Evolutionary conservation across 345 rosid genomes (phyloP), one percentile per base, ranked within the genome.

Genomic region (Pelargonium nanum): DNA sequence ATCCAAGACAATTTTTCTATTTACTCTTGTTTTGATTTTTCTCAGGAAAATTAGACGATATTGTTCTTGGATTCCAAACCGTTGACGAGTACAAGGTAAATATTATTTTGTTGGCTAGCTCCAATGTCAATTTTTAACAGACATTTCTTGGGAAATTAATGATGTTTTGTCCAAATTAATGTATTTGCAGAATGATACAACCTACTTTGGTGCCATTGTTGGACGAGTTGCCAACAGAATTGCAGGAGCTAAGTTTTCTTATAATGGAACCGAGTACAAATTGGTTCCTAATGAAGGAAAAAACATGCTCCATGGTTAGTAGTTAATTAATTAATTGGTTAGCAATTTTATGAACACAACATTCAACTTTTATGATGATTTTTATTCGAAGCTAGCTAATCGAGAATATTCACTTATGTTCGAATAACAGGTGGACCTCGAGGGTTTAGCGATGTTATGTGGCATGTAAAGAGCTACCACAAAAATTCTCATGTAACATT

Each of bases 141-240:
- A 19, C 1, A 26, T n/a, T 1, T 28, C 8, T 57, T n/a, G 34
- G 5, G 16, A 0, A 5, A 50, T 9, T 22, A 12, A 6, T 13
- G 57, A 25, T 6, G 13, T 19, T 25, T 8, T 5, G 0, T 55
- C 16, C 5, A 2, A 55, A 53, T 53, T 53, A 22, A 10, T 24
- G 23, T 55, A 17, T 22, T 24, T 59, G 60, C 74, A 89, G 95
- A 89, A 76, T 50, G 97, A 81, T 64, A 63, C 80, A 24, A 69
- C 86, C n/a, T 78, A 75, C 66, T 93, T 93, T 28, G 99, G 99
- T 26, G 87, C 87, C 25, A 69, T 87, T 0, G 85, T 93, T 44
- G 97, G 99, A 60, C 81, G 94, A 9, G 94, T 93, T 0, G 97
- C 94, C 1, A 89, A 93, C 57, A 75, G 99, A 75, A 93, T 89